phyloP scores from a whole-genome alignment of 2,329 filamentous ascomycete species.

The Chaetomiaceae sp. region DNA sequence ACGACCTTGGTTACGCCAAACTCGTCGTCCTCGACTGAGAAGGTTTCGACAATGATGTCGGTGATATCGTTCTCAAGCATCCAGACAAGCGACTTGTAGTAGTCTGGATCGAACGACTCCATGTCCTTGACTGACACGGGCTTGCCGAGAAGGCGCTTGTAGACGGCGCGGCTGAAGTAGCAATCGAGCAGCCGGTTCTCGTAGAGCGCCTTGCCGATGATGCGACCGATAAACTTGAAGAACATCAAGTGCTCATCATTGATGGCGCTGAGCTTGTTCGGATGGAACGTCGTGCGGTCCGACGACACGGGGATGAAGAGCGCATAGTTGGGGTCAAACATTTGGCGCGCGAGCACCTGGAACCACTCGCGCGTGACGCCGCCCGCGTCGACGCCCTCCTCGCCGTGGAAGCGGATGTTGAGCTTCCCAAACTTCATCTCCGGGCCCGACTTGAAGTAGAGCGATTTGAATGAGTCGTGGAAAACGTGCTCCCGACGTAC shows the following conservation, averaged over 20 bases:
- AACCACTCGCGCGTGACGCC: conserved; percentile 99
- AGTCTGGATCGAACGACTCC: conserved; percentile 96
- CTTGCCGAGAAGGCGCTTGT: conserved; percentile 94
- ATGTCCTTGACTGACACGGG: conserved; percentile 97
- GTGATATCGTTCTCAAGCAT: conserved; percentile 99
- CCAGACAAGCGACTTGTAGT: conserved; percentile 98
- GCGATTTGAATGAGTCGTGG: conserved; percentile 95
- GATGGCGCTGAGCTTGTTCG: conserved; percentile 87
- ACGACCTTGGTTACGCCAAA: conserved; percentile 86
- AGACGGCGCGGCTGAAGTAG: conserved; percentile 97
- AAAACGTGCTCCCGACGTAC: conserved; percentile 94
- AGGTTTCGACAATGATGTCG: conserved; percentile 93
- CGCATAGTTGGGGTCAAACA: conserved; percentile 98
- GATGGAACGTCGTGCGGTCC: conserved; percentile 97
- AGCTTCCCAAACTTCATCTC: conserved; percentile 99
- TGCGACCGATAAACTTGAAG: conserved; percentile 98
- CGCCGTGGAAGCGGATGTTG: conserved; percentile 93
- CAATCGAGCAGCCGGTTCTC: conserved; percentile 94
- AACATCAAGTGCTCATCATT: conserved; percentile 95
- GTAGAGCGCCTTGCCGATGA: conserved; percentile 97
- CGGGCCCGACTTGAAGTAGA: conserved; percentile 93
- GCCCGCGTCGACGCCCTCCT: conserved; percentile 96
- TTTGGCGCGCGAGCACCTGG: conserved; percentile 91
- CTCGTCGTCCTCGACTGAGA: conserved; percentile 87
- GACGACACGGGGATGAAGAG: conserved; percentile 95